phyloP scores from a whole-genome alignment of 495 filamentous ascomycete species.

The Hyaloscypha bicolor region DNA sequence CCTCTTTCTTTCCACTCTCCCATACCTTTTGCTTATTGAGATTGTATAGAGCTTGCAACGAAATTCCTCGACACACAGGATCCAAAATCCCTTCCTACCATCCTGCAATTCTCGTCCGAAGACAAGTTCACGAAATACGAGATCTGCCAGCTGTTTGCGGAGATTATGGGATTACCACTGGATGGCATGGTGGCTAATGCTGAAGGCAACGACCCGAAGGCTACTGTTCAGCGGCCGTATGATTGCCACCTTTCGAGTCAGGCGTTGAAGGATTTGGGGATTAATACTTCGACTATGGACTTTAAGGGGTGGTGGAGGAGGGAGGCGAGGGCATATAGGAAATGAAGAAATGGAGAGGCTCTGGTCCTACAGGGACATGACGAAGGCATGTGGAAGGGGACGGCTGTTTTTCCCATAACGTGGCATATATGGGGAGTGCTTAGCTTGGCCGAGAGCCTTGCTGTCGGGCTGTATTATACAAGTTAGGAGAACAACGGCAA shows the following conservation, averaged over 20 bases:
- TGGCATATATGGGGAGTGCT: too few species aligned
- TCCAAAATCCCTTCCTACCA: conserved; percentile 57
- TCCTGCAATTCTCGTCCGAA: conserved; percentile 88
- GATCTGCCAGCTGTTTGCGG: conserved; percentile 78
- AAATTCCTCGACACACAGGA: conserved; percentile 60
- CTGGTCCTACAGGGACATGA: too few species aligned
- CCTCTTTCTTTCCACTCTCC: background rate
- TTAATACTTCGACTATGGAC: conserved; percentile 73
- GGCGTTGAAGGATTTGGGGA: conserved; percentile 71
- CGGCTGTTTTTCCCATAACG: too few species aligned
- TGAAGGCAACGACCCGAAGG: conserved; percentile 74
- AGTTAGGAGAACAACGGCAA: too few species aligned
- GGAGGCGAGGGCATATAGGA: conserved; percentile 48
- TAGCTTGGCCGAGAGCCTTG: too few species aligned
- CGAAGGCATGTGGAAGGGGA: background rate
- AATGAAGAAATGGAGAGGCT: conserved; percentile 12
- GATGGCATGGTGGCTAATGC: conserved; percentile 70
- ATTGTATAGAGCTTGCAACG: conserved; percentile 56
- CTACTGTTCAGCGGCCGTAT: conserved; percentile 75
- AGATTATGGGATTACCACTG: conserved; percentile 79
- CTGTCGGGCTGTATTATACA: too few species aligned
- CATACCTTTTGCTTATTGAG: background rate
- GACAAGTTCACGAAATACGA: conserved; percentile 89
- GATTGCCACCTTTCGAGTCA: conserved; percentile 86
- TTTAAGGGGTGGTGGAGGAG: conserved; percentile 82